These are phyloP conservation scores for Saccharomyces hybrid DNA, from an alignment of 1,139 yeast genomes.

Conservation along the genomic window DNA sequence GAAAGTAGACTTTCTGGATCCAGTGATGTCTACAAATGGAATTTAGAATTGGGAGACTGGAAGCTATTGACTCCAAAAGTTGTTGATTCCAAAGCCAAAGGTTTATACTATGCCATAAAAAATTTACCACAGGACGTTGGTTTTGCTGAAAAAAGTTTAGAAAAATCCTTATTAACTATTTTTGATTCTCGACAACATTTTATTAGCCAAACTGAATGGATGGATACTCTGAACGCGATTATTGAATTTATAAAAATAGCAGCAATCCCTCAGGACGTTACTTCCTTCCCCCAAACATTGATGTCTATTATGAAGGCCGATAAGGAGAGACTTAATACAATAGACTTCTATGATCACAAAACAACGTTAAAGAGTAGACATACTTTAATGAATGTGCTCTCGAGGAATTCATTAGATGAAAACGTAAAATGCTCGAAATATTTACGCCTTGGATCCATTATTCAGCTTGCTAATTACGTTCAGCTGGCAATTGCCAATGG, in stretches of 20 bases:
- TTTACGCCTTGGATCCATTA: constrained; percentile 1
- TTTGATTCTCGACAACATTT: constrained; percentile 3
- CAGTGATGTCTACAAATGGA: constrained; percentile 20
- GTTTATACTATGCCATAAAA: constrained; percentile 19
- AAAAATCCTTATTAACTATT: constrained; percentile 3
- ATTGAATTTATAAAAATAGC: background rate
- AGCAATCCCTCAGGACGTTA: background rate
- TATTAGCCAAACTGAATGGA: constrained; percentile 7
- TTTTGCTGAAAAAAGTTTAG: constrained; percentile 5
- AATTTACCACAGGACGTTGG: constrained; percentile 3
- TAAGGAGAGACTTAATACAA: constrained; percentile 4
- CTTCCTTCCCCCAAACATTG: background rate
- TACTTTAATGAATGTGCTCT: constrained; percentile 9
- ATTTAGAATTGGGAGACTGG: constrained; percentile 25
- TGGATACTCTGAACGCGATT: constrained; percentile 1
- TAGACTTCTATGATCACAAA: constrained; percentile 14
- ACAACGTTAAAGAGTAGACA: constrained; percentile 15
- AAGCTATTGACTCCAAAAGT: constrained; percentile 20
- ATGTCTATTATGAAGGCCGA: constrained; percentile 4
- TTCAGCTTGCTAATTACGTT: constrained; percentile 11
- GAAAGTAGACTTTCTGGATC: background rate
- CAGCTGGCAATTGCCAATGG: constrained; percentile 12
- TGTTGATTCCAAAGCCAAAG: constrained; percentile 13
- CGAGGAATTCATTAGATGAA: background rate
- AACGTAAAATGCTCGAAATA: background rate